These are phyloP conservation scores for Claviceps citrina DNA, from an alignment of 2,329 filamentous ascomycete species.

Conservation along the genomic window DNA sequence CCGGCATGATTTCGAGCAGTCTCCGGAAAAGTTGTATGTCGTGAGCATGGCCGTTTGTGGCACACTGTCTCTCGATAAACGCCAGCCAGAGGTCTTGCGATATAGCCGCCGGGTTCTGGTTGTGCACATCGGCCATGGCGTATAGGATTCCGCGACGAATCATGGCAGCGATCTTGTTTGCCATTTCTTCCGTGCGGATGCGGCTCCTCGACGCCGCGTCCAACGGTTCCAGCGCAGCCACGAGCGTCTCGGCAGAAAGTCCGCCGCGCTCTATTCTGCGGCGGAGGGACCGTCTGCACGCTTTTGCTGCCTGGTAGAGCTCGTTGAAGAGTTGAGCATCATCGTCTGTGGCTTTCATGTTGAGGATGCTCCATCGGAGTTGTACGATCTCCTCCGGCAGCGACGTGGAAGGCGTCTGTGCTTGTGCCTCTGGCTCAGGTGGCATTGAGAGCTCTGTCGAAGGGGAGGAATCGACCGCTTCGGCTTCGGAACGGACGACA, in stretches of 20 bases:
- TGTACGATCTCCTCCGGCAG: constrained; percentile 7
- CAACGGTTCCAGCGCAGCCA: constrained; percentile 9
- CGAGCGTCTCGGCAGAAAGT: constrained; percentile 7
- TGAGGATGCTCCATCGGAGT: constrained; percentile 7
- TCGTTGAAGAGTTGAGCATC: constrained; percentile 6
- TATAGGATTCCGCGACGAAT: constrained; percentile 10
- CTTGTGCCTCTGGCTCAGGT: background rate
- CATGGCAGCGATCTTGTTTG: constrained; percentile 8
- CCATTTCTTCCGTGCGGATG: constrained; percentile 6
- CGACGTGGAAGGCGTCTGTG: background rate
- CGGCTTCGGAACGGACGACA: constrained; percentile 4
- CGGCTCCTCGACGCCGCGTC: constrained; percentile 7
- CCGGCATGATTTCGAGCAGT: constrained; percentile 9
- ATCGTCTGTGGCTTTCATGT: constrained; percentile 1
- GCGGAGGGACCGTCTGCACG: constrained; percentile 7
- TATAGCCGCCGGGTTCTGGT: background rate
- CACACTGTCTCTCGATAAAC: constrained; percentile 7
- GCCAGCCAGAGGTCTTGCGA: constrained; percentile 10
- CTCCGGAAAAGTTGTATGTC: constrained; percentile 10
- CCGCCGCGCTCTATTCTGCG: constrained; percentile 7
- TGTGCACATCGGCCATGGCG: constrained; percentile 7
- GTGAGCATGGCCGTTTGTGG: constrained; percentile 5
- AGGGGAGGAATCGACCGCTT: background rate
- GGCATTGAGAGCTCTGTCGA: background rate
- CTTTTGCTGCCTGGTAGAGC: background rate